Base-by-base conservation (phyloP, 2,329 filamentous ascomycete species). In the Colletotrichum sansevieriae region DNA sequence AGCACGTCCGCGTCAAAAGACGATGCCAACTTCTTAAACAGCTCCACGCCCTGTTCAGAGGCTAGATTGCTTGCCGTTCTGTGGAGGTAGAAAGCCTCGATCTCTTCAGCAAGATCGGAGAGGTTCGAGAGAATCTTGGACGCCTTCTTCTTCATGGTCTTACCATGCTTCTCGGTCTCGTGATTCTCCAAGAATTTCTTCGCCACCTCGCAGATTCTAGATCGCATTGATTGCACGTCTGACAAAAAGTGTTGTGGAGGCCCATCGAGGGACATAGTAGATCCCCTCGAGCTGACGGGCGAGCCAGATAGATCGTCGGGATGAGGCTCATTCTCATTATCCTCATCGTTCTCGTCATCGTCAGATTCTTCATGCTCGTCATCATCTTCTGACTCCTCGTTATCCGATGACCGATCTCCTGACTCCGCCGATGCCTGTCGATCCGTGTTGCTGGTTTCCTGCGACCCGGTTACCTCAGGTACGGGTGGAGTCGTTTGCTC, bases 1-100 rank as follows among this genome's bases (percentile, higher is more conserved):
- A 97, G 80, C 1, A 96, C 91, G 79, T 98, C 93, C 0, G 91
- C 90, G 74, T 97, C 92, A 74, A 99, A 99, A 76, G 96, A 95
- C 3, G 88, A 87, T 0, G 94, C 93, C 66, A 99, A 83, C 58
- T 87, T 88, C 37, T 85, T 83, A 79, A 98, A 98, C 0, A 97
- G 83, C 2, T 85, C 82, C 37, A 85, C 83, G 11, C 92, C 93
- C 46, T 87, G 80, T 20, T 83, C 79, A 1, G 81, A 76, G 4
- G 80, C 77, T 11, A 83, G 74, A 49, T 81, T 83, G 6, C 81
- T 80, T 1, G 85, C 78, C 1, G 83, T 84, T 49, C 84, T 83
- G 44, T 83, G 82, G 12, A 91, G 81, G 77, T 95, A 97, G 76
- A 91, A 94, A 0, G 80, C 76, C 71, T 91, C 88, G 43, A 98